Conservation (phyloP, 352 stramenopile species). For the Phytophthora podocarpi region DNA sequence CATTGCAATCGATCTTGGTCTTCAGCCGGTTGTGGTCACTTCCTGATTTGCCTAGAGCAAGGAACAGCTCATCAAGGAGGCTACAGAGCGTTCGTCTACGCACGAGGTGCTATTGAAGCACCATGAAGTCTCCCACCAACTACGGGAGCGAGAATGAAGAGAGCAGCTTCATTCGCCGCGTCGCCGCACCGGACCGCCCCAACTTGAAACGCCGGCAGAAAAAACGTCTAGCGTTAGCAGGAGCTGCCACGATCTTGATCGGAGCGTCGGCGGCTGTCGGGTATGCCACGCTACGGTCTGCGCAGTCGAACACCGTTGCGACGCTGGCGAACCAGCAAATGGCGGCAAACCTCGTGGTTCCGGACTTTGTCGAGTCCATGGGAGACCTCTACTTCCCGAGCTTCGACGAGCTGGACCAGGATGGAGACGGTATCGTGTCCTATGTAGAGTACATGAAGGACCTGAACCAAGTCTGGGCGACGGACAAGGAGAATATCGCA, state of each 20-base stretch:
- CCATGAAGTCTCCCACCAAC: conserved; percentile 57
- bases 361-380: conserved; percentile 37
- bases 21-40: conserved; percentile 23
- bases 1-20: not conserved
- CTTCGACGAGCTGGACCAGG: conserved; percentile 42
- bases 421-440: conserved; percentile 36
- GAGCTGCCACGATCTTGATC: conserved; percentile 45
- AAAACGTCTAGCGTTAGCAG: conserved; percentile 48
- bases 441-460: conserved; percentile 46
- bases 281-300: conserved; percentile 39
- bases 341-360: conserved; percentile 19
- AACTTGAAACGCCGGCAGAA: conserved; percentile 44
- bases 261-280: conserved; percentile 45
- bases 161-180: conserved; percentile 59
- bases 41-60: conserved; percentile 45
- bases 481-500: conserved; percentile 33
- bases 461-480: conserved; percentile 31
- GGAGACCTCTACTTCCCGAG: conserved; percentile 49
- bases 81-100: not conserved
- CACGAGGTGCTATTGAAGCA: conserved; percentile 14
- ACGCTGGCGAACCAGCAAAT: conserved; percentile 23
- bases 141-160: conserved; percentile 72
- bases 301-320: not conserved
- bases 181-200: conserved; percentile 47
- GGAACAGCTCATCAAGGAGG: conserved; percentile 25